phyloP scores from a whole-genome alignment of 2,329 filamentous ascomycete species.

The Verticillium zaregamsianum region DNA sequence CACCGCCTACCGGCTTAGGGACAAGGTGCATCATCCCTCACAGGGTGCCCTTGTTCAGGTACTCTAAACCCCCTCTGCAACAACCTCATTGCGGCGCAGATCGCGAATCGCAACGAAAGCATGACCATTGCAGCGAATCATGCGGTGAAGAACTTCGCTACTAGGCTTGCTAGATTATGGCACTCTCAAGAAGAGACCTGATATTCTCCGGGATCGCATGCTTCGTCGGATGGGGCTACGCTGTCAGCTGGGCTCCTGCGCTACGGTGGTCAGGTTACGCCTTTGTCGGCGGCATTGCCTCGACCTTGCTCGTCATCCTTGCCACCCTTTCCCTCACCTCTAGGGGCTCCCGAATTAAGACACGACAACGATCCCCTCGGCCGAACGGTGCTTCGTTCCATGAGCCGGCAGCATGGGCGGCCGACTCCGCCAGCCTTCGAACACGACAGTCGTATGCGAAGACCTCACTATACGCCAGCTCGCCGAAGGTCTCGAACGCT shows the following conservation, averaged over 20 bases:
- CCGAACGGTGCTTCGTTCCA: slow-evolving; percentile 55
- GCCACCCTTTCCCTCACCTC: slow-evolving; percentile 61
- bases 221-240: slow-evolving; percentile 85
- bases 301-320: slow-evolving; percentile 50
- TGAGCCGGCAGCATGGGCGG: slow-evolving; percentile 59
- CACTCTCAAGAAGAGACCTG: slow-evolving; percentile 70
- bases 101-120: background rate
- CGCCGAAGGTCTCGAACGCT: slow-evolving; percentile 72
- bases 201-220: slow-evolving; percentile 62
- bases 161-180: slow-evolving; percentile 44
- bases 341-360: slow-evolving; percentile 39
- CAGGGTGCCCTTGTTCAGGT: background rate
- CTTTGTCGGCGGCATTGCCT: slow-evolving; percentile 65
- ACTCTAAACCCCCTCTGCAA: background rate
- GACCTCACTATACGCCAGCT: slow-evolving; percentile 68
- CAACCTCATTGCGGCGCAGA: background rate
- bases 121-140: background rate
- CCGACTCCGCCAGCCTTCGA: slow-evolving; percentile 64
- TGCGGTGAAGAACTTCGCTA: background rate
- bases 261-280: slow-evolving; percentile 84
- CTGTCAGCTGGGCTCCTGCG: slow-evolving; percentile 75
- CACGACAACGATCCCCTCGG: slow-evolving; percentile 33
- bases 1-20: too few relatives aligned
- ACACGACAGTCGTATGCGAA: slow-evolving; percentile 63
- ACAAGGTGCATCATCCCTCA: background rate